Evolutionary conservation across 495 filamentous ascomycete genomes (phyloP).

Genomic region (Podospora didyma): DNA sequence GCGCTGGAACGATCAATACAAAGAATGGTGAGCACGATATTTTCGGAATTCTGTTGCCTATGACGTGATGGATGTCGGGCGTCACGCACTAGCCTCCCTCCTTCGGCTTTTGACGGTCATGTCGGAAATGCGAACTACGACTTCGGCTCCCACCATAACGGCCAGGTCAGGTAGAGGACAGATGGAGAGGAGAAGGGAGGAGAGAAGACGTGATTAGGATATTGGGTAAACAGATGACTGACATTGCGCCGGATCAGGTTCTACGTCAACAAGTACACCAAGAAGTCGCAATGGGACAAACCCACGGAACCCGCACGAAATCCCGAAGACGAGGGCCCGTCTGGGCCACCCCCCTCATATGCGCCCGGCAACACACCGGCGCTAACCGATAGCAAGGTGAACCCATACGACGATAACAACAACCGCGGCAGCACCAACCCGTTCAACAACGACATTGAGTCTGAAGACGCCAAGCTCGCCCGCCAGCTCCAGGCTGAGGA

Average conservation of each 20-base stretch:
- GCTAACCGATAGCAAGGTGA: constrained; percentile 55
- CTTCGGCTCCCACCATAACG: no score
- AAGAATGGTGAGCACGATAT: constrained; percentile 60
- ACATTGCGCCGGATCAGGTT: constrained; percentile 52
- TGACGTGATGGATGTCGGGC: neutral
- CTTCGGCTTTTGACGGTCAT: no score
- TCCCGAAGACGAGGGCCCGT: constrained; percentile 38
- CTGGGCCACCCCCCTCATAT: constrained; percentile 65
- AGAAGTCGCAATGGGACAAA: constrained; percentile 81
- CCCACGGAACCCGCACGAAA: constrained; percentile 59
- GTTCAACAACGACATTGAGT: constrained; percentile 35
- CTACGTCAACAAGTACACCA: constrained; percentile 82
- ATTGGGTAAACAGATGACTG: neutral
- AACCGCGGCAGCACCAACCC: constrained; percentile 6
- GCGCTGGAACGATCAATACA: constrained; percentile 69
- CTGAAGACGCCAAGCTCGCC: constrained; percentile 68
- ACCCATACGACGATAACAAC: constrained; percentile 53
- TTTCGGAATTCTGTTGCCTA: neutral
- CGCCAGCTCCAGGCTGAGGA: constrained; percentile 79
- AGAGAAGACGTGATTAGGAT: neutral
- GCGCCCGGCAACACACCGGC: constrained; percentile 34
- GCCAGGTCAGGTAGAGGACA: neutral
- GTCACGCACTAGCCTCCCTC: no score
- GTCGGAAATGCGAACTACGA: no score
- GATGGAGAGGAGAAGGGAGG: neutral